Evolutionary conservation across 345 rosid species (phyloP), one percentile per base, ranked within the genome.

Genomic region (Ceriops zippeliana): DNA sequence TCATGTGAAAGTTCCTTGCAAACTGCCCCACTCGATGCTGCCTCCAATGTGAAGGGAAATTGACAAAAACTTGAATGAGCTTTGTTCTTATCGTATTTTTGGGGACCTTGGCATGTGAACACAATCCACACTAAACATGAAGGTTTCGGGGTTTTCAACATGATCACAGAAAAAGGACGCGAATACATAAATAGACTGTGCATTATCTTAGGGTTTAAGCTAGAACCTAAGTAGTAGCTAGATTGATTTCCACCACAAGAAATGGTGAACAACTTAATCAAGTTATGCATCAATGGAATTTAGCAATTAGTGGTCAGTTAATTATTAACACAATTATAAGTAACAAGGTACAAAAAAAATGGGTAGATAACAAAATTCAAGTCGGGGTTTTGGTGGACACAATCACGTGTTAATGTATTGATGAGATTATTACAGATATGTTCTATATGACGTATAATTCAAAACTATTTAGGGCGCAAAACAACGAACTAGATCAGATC

Each of bases 361-460:
- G 47, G 67, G 28, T 66, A 59, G 47, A 58, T 71, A 67, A 63
- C 79, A 79, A 79, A 79, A 24, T 32, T 46, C 10, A 17, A 71
- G 72, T 71, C 38, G 73, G 72, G 78, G 47, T 51, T 73, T 66
- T 60, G 52, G 58, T 38, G 61, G 78, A 78, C 82, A 74, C 20
- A 52, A 60, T 64, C 57, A 74, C 74, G 64, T 74, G 79, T n/a
- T 67, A 42, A 13, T 42, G 49, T 42, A 13, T 42, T 42, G 49
- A 42, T 42, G 15, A 42, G 49, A 15, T 42, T 15, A 15, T 42
- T 15, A 42, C 13, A 42, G 15, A 15, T 42, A 3, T 42, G 19
- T 42, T 13, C 1, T 3, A 1, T 42, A 34, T 13, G 1, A 31
- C 34, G 16, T 42, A 13, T 42, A 42, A 15, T 42, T 42, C 16